Conservation (phyloP, 2,329 filamentous ascomycete species). For the Diplocarpon rosae region DNA sequence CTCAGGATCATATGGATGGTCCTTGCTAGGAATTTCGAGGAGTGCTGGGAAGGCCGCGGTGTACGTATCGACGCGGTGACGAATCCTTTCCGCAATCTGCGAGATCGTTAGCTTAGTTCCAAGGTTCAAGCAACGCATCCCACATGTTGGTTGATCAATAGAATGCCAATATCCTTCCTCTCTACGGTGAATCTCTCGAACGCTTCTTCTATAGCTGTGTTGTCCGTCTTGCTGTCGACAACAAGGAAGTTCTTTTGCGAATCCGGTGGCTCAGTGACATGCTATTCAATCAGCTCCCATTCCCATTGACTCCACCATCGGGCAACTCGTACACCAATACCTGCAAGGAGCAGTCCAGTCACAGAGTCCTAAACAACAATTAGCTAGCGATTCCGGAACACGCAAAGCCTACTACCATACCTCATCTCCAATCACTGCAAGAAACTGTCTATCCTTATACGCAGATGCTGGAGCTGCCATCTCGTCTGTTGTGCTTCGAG, state of each 20-base stretch:
- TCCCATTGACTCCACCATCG: constrained; percentile 44
- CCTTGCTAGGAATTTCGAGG: constrained; percentile 95
- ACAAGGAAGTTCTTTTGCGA: constrained; percentile 96
- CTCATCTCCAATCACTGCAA: constrained; percentile 97
- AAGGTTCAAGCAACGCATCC: not conserved
- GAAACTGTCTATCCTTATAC: constrained; percentile 82
- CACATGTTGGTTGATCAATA: constrained; percentile 93
- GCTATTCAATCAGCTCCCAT: constrained; percentile 39
- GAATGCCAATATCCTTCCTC: constrained; percentile 91
- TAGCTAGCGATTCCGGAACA: not conserved
- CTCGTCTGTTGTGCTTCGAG: constrained; percentile 13
- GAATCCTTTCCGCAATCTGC: constrained; percentile 88
- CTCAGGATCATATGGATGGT: constrained; percentile 96
- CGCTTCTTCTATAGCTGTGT: constrained; percentile 71
- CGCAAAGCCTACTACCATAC: constrained; percentile 33
- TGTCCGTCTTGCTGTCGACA: constrained; percentile 90
- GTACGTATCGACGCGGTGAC: constrained; percentile 81
- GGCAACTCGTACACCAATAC: constrained; percentile 64
- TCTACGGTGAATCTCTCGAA: constrained; percentile 83
- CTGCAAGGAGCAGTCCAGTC: constrained; percentile 87
- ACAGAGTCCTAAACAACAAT: constrained; percentile 65
- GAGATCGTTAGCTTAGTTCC: constrained; percentile 3
- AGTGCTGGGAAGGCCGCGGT: constrained; percentile 93
- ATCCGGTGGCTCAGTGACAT: constrained; percentile 81
- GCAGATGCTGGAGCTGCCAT: constrained; percentile 51